These are phyloP conservation scores for Echria macrotheca DNA, from an alignment of 495 filamentous ascomycete species.

Conservation along the genomic window DNA sequence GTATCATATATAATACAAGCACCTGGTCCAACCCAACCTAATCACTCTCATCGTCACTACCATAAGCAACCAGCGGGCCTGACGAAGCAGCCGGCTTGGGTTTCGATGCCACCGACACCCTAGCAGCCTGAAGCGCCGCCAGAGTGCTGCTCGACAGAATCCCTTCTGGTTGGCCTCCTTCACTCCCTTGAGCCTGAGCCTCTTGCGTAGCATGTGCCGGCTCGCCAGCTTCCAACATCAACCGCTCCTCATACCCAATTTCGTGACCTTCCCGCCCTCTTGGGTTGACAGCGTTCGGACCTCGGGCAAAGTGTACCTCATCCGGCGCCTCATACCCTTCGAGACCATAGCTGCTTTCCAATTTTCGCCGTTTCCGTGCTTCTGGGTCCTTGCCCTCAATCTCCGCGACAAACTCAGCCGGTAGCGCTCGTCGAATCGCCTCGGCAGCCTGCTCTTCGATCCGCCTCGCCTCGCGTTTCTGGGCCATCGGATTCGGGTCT, in stretches of 20 bases:
- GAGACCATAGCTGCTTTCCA: conserved; percentile 84
- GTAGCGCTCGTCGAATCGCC: conserved; percentile 84
- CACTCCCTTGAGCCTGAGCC: conserved; percentile 26
- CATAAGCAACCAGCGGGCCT: conserved; percentile 82
- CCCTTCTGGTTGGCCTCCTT: conserved; percentile 46
- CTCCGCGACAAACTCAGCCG: conserved; percentile 86
- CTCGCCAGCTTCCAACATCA: conserved; percentile 43
- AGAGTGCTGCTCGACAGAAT: conserved; percentile 80
- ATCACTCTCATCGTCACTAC: conserved; percentile 89
- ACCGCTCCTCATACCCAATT: conserved; percentile 41
- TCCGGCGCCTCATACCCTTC: conserved; percentile 92
- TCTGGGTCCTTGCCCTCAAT: conserved; percentile 88
- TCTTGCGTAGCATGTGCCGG: conserved; percentile 31
- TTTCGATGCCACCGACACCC: conserved; percentile 46
- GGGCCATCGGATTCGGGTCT: conserved; percentile 92
- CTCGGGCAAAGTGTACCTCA: conserved; percentile 83
- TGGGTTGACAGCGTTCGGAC: conserved; percentile 53
- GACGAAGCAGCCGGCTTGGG: conserved; percentile 36
- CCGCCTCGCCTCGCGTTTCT: conserved; percentile 81
- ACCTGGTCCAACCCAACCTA: too few species aligned
- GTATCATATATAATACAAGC: conserved; percentile 12
- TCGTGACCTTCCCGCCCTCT: conserved; percentile 46
- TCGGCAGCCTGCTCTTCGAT: conserved; percentile 99
- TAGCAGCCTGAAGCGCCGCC: conserved; percentile 58
- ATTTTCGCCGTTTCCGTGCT: conserved; percentile 77